Base-by-base conservation (phyloP, 306 rosid genomes). In the Fagus sylvatica region DNA sequence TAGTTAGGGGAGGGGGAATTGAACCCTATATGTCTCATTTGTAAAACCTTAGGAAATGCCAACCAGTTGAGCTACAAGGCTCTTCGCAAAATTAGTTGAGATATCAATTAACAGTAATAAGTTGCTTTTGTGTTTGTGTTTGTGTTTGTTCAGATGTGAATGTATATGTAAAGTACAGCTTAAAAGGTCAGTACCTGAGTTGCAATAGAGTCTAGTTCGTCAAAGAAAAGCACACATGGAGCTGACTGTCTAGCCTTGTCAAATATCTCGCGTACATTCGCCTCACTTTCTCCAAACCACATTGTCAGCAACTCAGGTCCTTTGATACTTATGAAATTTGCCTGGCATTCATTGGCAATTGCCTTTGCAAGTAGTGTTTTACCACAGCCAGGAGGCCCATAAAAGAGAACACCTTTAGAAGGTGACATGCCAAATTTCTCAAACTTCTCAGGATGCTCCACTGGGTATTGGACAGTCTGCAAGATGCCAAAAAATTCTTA, bases 231-330 rank as follows among this genome's bases (percentile, higher is more conserved):
- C 53, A 90, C 96, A 53, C 93, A 90, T 11, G 96, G 96, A 71
- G 96, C 91, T 30, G 93, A 90, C 69, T 84, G 89, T 43, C 91
- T 80, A 37, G 96, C 96, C 76, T 90, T 90, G 76, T 88, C 94
- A 62, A 90, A 88, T 76, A 90, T 90, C 84, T 90, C 94, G 7
- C 89, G 86, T 13, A 90, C 90, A 8, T 90, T 90, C 69, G 94
- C 94, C 78, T 90, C 94, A 46, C 94, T 90, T 77, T 90, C 92
- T 33, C 95, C 95, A 30, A 88, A 90, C 95, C 95, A 90, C 94
- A 88, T 88, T 41, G 94, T 90, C 49, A 90, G 84, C 78, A 88
- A 69, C 82, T 88, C 94, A 4, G 94, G 94, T 55, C 94, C 94
- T 76, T 88, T 88, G 36, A 90, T 82, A 55, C 94, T 90, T 48